Conservation (phyloP, 208 protist genomes). For the Eutreptiella sp. region DNA sequence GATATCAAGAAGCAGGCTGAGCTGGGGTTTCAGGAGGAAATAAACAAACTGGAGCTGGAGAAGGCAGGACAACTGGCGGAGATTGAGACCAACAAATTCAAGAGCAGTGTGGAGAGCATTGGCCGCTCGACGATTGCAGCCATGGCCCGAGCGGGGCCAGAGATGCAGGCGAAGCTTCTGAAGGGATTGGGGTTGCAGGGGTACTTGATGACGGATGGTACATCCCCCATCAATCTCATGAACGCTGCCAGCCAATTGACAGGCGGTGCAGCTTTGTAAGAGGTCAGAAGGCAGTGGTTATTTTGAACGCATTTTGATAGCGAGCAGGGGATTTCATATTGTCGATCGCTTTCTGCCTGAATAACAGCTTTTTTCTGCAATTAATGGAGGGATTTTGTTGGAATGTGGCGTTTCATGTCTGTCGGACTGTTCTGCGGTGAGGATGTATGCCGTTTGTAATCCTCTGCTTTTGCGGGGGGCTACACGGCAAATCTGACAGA, state of each 20-base stretch:
- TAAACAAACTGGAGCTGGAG: constrained; percentile 64
- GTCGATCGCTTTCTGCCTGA: too few species aligned
- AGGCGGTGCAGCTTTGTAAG: constrained; percentile 33
- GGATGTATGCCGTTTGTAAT: too few species aligned
- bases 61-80: constrained; percentile 50
- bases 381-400: too few species aligned
- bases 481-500: too few species aligned
- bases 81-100: constrained; percentile 62
- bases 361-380: too few species aligned
- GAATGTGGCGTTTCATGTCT: too few species aligned
- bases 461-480: too few species aligned
- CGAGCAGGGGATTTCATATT: too few species aligned
- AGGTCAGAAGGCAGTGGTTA: too few species aligned
- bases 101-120: constrained; percentile 65
- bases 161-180: constrained; percentile 64
- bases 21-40: constrained; percentile 50
- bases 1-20: constrained; percentile 51
- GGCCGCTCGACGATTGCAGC: constrained; percentile 71
- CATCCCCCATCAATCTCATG: constrained; percentile 69
- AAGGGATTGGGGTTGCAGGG: constrained; percentile 61
- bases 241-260: constrained; percentile 74
- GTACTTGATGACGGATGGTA: constrained; percentile 73
- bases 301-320: too few species aligned
- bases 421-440: too few species aligned
- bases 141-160: constrained; percentile 79